Evolutionary conservation across 2,329 filamentous ascomycete species (phyloP), one percentile per base, ranked within the genome.

Genomic region (Scleromitrula shiraiana): DNA sequence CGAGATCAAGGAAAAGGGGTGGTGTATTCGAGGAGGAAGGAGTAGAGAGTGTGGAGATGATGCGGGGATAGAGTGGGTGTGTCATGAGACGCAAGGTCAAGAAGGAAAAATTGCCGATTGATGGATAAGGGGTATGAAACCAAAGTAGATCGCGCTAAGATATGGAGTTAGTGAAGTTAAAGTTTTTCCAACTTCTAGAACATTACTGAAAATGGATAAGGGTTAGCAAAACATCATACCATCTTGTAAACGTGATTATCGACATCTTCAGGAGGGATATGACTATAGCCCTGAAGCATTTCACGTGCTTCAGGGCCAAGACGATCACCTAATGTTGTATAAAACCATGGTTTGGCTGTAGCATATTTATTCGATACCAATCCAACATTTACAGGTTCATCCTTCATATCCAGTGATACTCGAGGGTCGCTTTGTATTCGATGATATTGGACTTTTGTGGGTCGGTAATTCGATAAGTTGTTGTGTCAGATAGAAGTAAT

Each of bases 1-100:
- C 67, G 1, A 69, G 53, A 50, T 70, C 68, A 14, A 69, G 60
- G 6, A 68, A 53, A 3, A 29, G 42, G 1, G 51, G 50, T 23
- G 44, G 27, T 35, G 10, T 33, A 19, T 19, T 17, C 12, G 29
- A 30, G 3, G 27, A 17, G 10, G 37, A 22, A 7, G 44, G 44
- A 2, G 44, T 26, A 15, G 44, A 47, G 15, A 47, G 37, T 5
- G 29, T 47, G 15, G 40, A n/a, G 15, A 47, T 12, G 22, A 47
- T 47, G 27, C 44, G 44, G 44, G 44, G 44, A 35, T 47, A 47
- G 17, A 47, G 44, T 47, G 44, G 44, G 20, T 47, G 44, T 22
- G 32, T 41, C 37, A 47, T 15, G 12, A 47, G 44, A 19, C 44
- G 44, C 27, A 47, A 15, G 37, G 44, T 47, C 12, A 47, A 17